A percentile compares a stretch with the other conserved stretches of the same genome.
Conservation (phyloP, 768 basidiomycete species). For the Leccinum boreale region DNA sequence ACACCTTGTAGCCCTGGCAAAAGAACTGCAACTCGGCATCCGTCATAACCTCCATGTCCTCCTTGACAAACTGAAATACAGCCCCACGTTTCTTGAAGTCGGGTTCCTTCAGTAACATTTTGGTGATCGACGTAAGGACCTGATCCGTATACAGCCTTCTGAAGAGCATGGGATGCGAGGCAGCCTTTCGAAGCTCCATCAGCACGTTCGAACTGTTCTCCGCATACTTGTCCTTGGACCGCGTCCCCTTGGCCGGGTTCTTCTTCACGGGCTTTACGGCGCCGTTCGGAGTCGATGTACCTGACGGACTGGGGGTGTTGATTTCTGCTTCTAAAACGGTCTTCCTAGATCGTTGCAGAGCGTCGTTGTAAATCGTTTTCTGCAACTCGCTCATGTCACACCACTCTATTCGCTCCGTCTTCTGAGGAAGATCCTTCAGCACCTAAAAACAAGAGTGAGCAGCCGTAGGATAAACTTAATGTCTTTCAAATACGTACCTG, state of each 20-base stretch:
- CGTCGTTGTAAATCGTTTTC: conserved; percentile 78
- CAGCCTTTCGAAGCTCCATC: conserved; percentile 96
- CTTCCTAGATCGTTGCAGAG: conserved; percentile 80
- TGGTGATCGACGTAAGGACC: conserved; percentile 69
- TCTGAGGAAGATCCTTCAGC: conserved; percentile 87
- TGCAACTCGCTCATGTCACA: conserved; percentile 90
- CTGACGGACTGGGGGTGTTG: conserved; percentile 27
- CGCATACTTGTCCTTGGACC: conserved; percentile 64
- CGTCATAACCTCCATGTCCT: conserved; percentile 98
- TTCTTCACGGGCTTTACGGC: conserved; percentile 29
- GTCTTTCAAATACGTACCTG: conserved; percentile 54
- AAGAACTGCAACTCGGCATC: conserved; percentile 93
- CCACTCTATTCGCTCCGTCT: conserved; percentile 91
- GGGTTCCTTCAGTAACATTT: conserved; percentile 82
- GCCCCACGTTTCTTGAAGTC: conserved; percentile 86
- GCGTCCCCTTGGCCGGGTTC: conserved; percentile 34
- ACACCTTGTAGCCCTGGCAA: conserved; percentile 81
- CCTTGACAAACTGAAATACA: conserved; percentile 81
- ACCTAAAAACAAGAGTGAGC: conserved; percentile 49
- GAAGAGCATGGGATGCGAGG: conserved; percentile 96
- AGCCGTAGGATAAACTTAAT: neutral
- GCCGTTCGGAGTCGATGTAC: conserved; percentile 28
- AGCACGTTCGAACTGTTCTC: conserved; percentile 91
- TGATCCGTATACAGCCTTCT: conserved; percentile 79
- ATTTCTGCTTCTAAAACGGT: conserved; percentile 55